These are phyloP conservation scores for Chaetomium fimeti DNA, from an alignment of 495 filamentous ascomycete genomes.

Conservation along the genomic window DNA sequence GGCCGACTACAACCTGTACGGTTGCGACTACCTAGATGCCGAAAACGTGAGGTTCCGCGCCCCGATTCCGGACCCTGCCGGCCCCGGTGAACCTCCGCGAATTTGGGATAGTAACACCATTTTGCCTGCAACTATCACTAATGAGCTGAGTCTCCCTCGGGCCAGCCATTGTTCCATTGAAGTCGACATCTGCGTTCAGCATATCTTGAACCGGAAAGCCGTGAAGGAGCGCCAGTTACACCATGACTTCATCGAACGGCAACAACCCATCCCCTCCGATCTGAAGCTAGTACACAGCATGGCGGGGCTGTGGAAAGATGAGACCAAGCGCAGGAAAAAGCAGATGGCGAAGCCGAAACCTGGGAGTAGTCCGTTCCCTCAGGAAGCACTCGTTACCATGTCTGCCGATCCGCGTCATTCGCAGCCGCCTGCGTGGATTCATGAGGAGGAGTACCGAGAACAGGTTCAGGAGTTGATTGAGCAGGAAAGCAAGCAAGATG, in stretches of 20 bases:
- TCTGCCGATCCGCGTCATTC: conserved; percentile 74
- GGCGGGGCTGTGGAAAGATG: conserved; percentile 90
- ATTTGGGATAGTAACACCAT: conserved; percentile 76
- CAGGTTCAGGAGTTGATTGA: conserved; percentile 58
- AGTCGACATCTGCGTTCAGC: conserved; percentile 80
- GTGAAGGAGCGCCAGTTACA: conserved; percentile 73
- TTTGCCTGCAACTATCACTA: conserved; percentile 49
- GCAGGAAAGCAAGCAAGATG: conserved; percentile 58
- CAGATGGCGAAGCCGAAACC: conserved; percentile 61
- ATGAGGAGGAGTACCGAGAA: conserved; percentile 78
- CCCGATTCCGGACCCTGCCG: conserved; percentile 65
- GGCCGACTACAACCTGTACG: conserved; percentile 95
- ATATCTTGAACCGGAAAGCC: conserved; percentile 81
- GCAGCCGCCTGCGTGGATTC: conserved; percentile 74
- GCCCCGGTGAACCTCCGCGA: conserved; percentile 58
- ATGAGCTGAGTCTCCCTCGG: conserved; percentile 62
- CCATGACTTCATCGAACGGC: conserved; percentile 79
- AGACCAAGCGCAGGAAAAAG: conserved; percentile 73
- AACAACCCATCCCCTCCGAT: conserved; percentile 61
- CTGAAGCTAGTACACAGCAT: conserved; percentile 86
- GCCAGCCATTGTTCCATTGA: conserved; percentile 87
- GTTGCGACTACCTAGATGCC: conserved; percentile 74
- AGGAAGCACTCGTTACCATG: conserved; percentile 79
- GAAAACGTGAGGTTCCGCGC: conserved; percentile 64
- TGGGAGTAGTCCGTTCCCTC: conserved; percentile 69